Base-by-base conservation (phyloP, 257 asterid genomes). In the Salvia rosmarinus region DNA sequence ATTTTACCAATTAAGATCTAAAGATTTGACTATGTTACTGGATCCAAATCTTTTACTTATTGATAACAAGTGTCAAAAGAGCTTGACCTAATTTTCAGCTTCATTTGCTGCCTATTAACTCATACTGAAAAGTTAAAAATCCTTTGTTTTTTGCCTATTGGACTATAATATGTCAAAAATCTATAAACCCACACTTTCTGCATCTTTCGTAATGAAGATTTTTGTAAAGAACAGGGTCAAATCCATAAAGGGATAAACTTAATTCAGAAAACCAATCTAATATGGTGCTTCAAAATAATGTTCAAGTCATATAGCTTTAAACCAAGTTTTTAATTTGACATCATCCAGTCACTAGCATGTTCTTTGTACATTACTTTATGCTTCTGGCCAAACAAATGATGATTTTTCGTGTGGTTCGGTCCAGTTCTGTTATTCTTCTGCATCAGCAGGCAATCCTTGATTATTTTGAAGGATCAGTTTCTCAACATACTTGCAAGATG, bases 371-470 rank as follows among this genome's bases (percentile, higher is more conserved):
- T 20, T 32, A 44, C 42, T 35, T 10, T 63, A 7, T 34, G 52
- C 54, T 20, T 44, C 44, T 32, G 37, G 21, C 25, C 58, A 40
- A 2, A 61, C 44, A 6, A 63, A 55, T 14, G 12, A 43, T n/a
- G 17, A 6, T 23, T 76, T 61, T 39, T 40, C 17, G 67, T 54
- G 42, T 14, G 17, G 42, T 70, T 19, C 5, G 11, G 20, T 47
- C 64, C 57, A 68, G 64, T 17, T 39, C 43, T 50, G 17, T 34
- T 6, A 17, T 62, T 70, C 64, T 67, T 70, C 75, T 40, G 39
- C 50, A 37, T 69, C 64, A 44, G 44, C 42, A 47, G 57, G 64
- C 32, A 20, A 51, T 4, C 34, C 42, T 77, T 19, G 14, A 20
- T 35, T 52, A 59, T 72, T 30, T 52, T 49, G 25, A 60, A 37